A percentile compares a stretch with the other conserved stretches of the same genome.
Conservation (phyloP, 768 basidiomycete species). For the Tricholoma sp. region DNA sequence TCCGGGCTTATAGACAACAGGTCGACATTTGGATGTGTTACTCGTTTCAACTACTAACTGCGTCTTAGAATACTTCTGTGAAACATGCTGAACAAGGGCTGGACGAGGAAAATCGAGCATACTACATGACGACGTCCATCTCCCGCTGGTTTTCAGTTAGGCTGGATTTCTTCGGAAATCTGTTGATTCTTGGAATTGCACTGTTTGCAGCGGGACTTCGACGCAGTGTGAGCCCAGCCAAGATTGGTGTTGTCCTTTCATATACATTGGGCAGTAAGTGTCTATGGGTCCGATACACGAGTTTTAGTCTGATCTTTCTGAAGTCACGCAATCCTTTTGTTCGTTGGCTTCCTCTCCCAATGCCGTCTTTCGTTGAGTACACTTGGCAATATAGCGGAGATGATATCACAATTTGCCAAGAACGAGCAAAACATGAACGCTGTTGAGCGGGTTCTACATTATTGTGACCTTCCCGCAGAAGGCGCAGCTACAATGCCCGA, state of each 20-base stretch:
- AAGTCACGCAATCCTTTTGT: conserved; percentile 46
- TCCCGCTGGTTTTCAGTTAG: conserved; percentile 61
- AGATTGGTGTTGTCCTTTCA: conserved; percentile 51
- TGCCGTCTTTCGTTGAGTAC: not conserved
- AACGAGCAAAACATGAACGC: conserved; percentile 72
- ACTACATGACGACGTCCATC: conserved; percentile 57
- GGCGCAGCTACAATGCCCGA: conserved; percentile 35
- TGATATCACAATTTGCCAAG: conserved; percentile 50
- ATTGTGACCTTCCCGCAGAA: conserved; percentile 56
- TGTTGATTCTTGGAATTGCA: conserved; percentile 62
- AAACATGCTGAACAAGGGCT: conserved; percentile 46
- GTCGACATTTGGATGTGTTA: conserved; percentile 19
- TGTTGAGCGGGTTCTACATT: conserved; percentile 63
- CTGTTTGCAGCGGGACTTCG: conserved; percentile 64
- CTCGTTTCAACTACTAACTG: not conserved
- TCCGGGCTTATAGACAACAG: conserved; percentile 54
- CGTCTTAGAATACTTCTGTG: conserved; percentile 40
- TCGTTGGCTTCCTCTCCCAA: conserved; percentile 11
- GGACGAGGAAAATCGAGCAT: conserved; percentile 57
- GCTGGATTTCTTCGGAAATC: conserved; percentile 60
- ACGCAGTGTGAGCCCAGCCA: conserved; percentile 38
- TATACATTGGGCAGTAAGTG: conserved; percentile 44
- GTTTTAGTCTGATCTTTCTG: not conserved
- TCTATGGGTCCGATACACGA: not conserved
- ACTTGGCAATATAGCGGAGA: conserved; percentile 33